These are phyloP conservation scores for Populus simonii DNA, from an alignment of 345 rosid species.

Conservation along the genomic window DNA sequence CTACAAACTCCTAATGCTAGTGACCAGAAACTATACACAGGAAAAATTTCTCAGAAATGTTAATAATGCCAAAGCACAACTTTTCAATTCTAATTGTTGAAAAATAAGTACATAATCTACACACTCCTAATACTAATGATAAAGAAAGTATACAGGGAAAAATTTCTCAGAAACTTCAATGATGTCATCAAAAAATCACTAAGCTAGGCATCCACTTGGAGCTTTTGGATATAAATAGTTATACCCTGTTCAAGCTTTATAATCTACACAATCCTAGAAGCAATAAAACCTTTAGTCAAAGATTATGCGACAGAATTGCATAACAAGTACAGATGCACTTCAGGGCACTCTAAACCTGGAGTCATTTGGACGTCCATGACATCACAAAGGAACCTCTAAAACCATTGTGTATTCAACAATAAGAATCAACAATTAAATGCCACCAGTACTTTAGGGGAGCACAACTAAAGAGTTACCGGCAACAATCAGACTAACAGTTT, in stretches of 20 bases:
- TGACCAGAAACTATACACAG: not conserved
- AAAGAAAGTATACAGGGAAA: not conserved
- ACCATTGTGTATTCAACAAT: not conserved
- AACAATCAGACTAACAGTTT: not conserved
- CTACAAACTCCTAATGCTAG: not conserved
- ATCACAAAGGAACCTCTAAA: not conserved
- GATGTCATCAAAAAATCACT: not conserved
- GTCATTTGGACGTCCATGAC: not conserved
- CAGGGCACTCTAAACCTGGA: not conserved
- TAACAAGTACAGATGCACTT: not conserved
- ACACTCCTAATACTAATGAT: not conserved
- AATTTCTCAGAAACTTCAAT: not conserved
- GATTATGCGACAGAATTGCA: not conserved
- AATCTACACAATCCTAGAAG: not conserved
- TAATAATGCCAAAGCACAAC: not conserved
- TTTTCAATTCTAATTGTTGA: too few relatives aligned
- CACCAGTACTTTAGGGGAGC: not conserved
- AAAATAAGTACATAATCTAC: not conserved
- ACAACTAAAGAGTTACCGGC: not conserved
- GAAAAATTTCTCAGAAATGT: not conserved
- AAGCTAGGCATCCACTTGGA: not conserved
- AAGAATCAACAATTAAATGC: not conserved
- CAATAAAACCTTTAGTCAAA: not conserved
- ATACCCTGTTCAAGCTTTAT: not conserved
- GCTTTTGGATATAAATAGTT: not conserved